Percentiles rank a stretch among this genome's conserved stretches.
These are phyloP conservation scores for Ocimum tenuiflorum DNA, from an alignment of 257 asterid genomes.

Conservation along the genomic window DNA sequence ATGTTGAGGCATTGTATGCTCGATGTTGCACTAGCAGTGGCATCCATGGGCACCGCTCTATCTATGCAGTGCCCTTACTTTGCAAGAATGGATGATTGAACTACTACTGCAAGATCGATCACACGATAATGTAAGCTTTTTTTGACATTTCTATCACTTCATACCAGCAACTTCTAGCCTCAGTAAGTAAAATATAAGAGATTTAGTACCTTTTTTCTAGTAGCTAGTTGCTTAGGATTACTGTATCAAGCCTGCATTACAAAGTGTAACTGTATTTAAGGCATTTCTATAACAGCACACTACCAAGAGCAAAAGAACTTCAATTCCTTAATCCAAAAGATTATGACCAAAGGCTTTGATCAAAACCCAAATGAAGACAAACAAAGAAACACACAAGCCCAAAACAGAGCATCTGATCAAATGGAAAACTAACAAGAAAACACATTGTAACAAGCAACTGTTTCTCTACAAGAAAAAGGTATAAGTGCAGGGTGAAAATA, in stretches of 20 bases:
- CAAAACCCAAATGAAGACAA: not conserved
- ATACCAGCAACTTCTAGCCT: not conserved
- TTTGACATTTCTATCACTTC: constrained; percentile 7
- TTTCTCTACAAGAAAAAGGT: constrained; percentile 20
- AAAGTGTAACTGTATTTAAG: constrained; percentile 14
- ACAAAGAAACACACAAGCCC: not conserved
- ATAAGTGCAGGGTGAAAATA: constrained; percentile 20
- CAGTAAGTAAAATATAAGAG: not conserved
- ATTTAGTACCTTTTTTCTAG: constrained; percentile 17
- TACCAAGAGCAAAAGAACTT: not conserved
- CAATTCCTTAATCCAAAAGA: no score
- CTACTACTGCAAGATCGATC: constrained; percentile 21
- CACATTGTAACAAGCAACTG: constrained; percentile 18
- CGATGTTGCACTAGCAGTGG: constrained; percentile 71
- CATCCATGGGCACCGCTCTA: constrained; percentile 90
- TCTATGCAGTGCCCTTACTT: constrained; percentile 54
- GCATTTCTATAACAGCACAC: not conserved
- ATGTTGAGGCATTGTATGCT: constrained; percentile 68
- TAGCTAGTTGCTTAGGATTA: constrained; percentile 30
- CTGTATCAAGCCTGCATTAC: constrained; percentile 45
- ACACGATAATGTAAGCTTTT: constrained; percentile 5
- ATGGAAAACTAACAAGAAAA: constrained; percentile 24
- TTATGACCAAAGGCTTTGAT: no score
- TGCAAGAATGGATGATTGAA: constrained; percentile 24
- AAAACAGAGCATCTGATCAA: constrained; percentile 19